Percentiles rank a stretch among this genome's conserved stretches.
Conservation (phyloP, 129 eudicot genomes). For the Flaveria bidentis region DNA sequence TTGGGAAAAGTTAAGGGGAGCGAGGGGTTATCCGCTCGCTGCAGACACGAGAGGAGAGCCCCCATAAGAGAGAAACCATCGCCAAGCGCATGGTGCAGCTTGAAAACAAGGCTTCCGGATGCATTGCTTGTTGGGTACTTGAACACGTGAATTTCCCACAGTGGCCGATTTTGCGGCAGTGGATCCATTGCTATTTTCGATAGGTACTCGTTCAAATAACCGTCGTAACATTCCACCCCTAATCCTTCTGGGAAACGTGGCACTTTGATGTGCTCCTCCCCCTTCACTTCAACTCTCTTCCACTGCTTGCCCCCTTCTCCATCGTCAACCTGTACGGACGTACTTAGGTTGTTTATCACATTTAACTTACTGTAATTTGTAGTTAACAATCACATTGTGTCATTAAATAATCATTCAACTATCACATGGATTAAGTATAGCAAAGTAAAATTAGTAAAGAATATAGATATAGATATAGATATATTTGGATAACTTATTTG, state of each 20-base stretch:
- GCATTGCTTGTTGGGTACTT: slow-evolving; percentile 67
- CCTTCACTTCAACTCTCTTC: slow-evolving; percentile 60
- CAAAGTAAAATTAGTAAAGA: not conserved
- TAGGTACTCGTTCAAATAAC: slow-evolving; percentile 41
- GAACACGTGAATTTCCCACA: slow-evolving; percentile 58
- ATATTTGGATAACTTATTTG: too few species aligned
- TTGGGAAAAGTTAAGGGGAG: slow-evolving; percentile 59
- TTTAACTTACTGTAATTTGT: too few species aligned
- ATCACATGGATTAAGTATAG: not conserved
- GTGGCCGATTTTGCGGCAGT: slow-evolving; percentile 46
- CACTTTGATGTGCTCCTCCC: slow-evolving; percentile 47
- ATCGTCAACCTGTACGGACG: slow-evolving; percentile 38
- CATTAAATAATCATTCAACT: not conserved
- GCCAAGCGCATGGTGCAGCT: slow-evolving; percentile 73
- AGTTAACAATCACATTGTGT: too few species aligned
- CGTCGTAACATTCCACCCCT: slow-evolving; percentile 40
- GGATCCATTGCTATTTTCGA: slow-evolving; percentile 49
- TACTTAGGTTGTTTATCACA: too few species aligned
- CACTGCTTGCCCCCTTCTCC: slow-evolving; percentile 51
- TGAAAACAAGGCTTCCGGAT: slow-evolving; percentile 53
- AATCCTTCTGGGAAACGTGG: slow-evolving; percentile 47
- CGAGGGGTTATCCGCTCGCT: slow-evolving; percentile 60
- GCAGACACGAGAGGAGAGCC: slow-evolving; percentile 64
- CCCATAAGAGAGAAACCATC: slow-evolving; percentile 77
- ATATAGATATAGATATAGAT: not conserved